Conservation (phyloP, 345 rosid genomes). For the Salix exigua region DNA sequence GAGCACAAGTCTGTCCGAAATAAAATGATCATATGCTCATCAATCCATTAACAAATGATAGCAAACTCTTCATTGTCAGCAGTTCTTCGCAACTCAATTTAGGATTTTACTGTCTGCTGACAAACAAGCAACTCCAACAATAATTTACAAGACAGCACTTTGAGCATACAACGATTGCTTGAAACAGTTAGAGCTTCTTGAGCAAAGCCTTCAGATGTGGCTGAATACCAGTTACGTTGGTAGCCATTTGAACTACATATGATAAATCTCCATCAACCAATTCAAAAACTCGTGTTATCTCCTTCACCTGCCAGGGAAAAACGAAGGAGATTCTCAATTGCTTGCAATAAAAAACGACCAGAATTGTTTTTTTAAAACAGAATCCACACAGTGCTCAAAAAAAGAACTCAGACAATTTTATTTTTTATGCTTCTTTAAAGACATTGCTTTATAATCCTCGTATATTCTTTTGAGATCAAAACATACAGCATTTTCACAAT, state of each 20-base stretch:
- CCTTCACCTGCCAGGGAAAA: constrained; percentile 41
- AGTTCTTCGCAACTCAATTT: not conserved
- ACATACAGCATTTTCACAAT: not conserved
- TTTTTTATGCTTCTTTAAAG: not conserved
- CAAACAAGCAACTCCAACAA: not conserved
- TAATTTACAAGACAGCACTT: not conserved
- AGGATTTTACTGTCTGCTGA: not conserved
- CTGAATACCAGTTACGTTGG: constrained; percentile 30
- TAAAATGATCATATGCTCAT: not conserved
- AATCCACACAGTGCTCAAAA: not conserved
- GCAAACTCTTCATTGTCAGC: not conserved
- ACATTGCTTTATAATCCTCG: not conserved
- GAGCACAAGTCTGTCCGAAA: not conserved
- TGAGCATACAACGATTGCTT: not conserved
- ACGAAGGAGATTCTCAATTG: not conserved
- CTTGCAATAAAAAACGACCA: not conserved
- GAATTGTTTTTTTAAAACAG: not conserved
- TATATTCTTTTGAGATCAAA: not conserved
- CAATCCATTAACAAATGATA: too few species aligned
- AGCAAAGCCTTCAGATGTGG: constrained; percentile 50
- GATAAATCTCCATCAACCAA: constrained; percentile 46
- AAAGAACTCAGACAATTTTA: not conserved
- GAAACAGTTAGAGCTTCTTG: constrained; percentile 26
- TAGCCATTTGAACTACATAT: constrained; percentile 53
- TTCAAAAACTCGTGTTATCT: constrained; percentile 44